Percentiles rank a stretch among this genome's conserved stretches.
These are phyloP conservation scores for Malus hybrid DNA, from an alignment of 331 rosid species.

Conservation along the genomic window DNA sequence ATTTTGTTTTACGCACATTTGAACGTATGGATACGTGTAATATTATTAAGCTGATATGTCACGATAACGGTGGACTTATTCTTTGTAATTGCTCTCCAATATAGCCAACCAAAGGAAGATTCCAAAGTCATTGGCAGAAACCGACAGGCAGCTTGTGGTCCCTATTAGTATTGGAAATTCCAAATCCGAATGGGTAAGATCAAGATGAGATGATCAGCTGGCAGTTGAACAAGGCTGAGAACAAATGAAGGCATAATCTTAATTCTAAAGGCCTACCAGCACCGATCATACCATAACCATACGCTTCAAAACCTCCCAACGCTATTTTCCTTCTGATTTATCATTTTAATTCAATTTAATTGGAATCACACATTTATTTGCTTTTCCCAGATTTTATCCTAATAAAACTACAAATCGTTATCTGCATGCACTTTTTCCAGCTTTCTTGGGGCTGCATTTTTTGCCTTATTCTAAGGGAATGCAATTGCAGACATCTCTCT, in stretches of 20 bases:
- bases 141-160: neutral
- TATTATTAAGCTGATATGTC: too few relatives aligned
- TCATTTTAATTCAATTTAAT: too few relatives aligned
- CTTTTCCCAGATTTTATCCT: neutral
- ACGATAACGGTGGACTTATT: too few relatives aligned
- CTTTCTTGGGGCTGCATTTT: constrained; percentile 21
- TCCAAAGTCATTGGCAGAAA: neutral
- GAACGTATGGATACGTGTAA: rapidly evolving
- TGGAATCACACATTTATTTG: constrained; percentile 1
- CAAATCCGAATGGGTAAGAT: neutral
- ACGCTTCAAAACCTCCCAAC: neutral
- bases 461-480: neutral
- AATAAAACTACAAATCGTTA: neutral
- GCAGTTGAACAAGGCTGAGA: constrained; percentile 10
- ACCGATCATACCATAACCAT: too few relatives aligned
- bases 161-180: neutral
- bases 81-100: too few relatives aligned
- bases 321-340: neutral
- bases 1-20: too few relatives aligned
- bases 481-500: neutral
- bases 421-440: constrained; percentile 17
- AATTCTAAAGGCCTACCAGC: too few relatives aligned
- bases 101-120: too few relatives aligned
- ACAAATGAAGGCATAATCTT: neutral
- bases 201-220: constrained; percentile 13